Evolutionary conservation across 768 basidiomycete genomes (phyloP), one percentile per base, ranked within the genome.

Genomic region (Lepiota subincarnata): DNA sequence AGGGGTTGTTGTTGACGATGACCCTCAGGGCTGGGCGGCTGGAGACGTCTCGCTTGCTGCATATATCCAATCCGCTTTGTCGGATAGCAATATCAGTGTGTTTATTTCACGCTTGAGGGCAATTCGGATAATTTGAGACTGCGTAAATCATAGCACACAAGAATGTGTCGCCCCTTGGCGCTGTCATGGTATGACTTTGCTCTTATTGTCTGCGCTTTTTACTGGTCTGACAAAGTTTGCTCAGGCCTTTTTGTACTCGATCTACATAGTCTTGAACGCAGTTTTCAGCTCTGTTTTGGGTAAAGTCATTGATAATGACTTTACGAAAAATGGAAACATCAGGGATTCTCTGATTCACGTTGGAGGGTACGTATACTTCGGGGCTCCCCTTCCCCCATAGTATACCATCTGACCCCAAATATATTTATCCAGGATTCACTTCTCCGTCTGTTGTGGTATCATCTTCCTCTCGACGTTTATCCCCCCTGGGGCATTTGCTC

Each of bases 1-100:
- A 35, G 22, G 42, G 26, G 39, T 1, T 28, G 5, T 24, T 24
- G 2, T 24, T 39, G 13, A 36, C 16, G 24, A 8, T 24, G 18
- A 24, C 6, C 37, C 19, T n/a, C 48, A 66, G 62, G 68, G 68
- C n/a, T 70, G 68, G 68, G 67, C 67, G 11, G 68, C 68, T 44
- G 68, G 68, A 26, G 68, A 70, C 55, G 68, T 68, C 18, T 70
- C 68, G 1, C 59, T 70, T 24, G 68, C 68, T 35, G 68, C 68
- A 28, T 70, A 68, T 55, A 70, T 70, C 22, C 67, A 68, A 46
- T 62, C 66, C 10, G 53, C 62, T 6, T 57, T 70, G 5, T 61
- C 65, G 16, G 64, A 67, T n/a, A 60, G 61, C 1, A 48, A 65
- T 34, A 67, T 63, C 52, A 35, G 66, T 67, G 52, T 31, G 65